Evolutionary conservation across 495 filamentous ascomycete genomes (phyloP), one percentile per base, ranked within the genome.

Genomic region (Elasticomyces elasticus): DNA sequence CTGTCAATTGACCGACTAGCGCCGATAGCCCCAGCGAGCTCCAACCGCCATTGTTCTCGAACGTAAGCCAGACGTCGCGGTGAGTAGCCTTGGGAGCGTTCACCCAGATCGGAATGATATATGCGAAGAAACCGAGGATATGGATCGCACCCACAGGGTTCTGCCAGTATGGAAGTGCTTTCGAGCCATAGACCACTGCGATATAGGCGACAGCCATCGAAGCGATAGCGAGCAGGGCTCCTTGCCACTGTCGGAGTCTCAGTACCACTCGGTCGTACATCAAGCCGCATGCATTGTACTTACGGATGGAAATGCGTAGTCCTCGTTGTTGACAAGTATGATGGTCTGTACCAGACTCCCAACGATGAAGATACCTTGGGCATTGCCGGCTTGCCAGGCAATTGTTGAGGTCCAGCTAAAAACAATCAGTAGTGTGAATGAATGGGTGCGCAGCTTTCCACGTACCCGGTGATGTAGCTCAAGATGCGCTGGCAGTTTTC

Each of bases 151-250:
- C n/a, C 9, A 51, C 33, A 20, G 23, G 5, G 5, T 9, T 40
- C 22, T 51, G 48, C 48, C 27, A 40, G 11, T 22, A 40, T 19
- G 26, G 48, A n/a, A 51, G 27, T 9, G 15, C 12, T 17, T 40
- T 10, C 48, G 27, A 25, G 26, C 28, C 48, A 20, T 51, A 51
- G 17, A 51, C 48, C 7, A 7, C 25, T 5, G 6, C n/a, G 30
- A 17, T 58, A 20, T 51, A 51, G n/a, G 33, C 27, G 1, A 72
- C 60, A 3, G 65, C 56, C 13, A 76, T 63, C 1, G 68, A 60
- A 0, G 66, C 70, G 60, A 69, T 74, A 40, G 70, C 66, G 22
- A 78, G 51, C 15, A 82, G 63, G 0, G 76, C 75, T 11, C 67
- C 73, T n/a, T 80, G 76, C 74, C 74, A 81, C 11, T 54, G n/a